Conservation (phyloP, 1,284 basidiomycete species). For the Rhodotorula sp. region DNA sequence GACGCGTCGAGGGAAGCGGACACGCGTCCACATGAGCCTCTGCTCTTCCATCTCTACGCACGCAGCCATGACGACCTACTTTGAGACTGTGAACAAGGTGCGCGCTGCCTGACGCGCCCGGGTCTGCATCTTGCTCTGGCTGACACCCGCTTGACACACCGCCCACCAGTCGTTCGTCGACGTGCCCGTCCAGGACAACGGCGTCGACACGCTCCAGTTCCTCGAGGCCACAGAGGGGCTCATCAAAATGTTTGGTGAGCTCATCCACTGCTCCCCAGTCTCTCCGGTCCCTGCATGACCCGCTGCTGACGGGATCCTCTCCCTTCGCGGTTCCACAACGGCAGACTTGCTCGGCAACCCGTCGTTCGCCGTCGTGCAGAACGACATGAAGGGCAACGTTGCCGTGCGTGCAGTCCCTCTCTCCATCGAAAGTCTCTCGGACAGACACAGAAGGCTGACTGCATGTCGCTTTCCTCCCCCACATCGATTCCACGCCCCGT, state of each 20-base stretch:
- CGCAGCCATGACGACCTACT: constrained; percentile 72
- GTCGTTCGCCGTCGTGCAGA: constrained; percentile 81
- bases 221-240: constrained; percentile 86
- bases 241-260: constrained; percentile 83
- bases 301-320: no score
- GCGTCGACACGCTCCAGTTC: constrained; percentile 85
- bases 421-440: no score
- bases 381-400: constrained; percentile 90
- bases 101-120: constrained; percentile 33
- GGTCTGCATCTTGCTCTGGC: not conserved
- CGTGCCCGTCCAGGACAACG: constrained; percentile 79
- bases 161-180: constrained; percentile 93
- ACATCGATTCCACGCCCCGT: not conserved
- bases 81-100: constrained; percentile 76
- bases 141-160: no score
- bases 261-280: no score
- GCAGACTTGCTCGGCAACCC: constrained; percentile 82
- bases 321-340: not conserved
- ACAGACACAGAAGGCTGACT: no score
- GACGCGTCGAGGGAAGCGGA: not conserved
- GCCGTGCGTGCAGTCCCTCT: constrained; percentile 56
- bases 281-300: not conserved
- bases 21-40: no score
- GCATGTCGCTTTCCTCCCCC: not conserved
- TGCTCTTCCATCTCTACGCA: no score